Conservation (phyloP, 768 basidiomycete genomes). For the Kwoniella bestiolae region DNA sequence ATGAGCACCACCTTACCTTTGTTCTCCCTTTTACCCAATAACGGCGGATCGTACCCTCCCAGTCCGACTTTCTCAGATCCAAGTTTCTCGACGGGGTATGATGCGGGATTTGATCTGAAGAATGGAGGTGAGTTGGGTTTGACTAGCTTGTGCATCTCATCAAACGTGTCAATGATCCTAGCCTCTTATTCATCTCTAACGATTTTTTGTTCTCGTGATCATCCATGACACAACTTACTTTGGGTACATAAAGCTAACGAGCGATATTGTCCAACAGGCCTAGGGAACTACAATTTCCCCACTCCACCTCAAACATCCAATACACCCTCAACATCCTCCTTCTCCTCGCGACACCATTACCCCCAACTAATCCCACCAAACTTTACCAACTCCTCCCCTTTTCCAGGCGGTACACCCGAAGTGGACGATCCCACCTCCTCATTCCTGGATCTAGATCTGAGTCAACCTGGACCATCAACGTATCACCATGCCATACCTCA, state of each 20-base stretch:
- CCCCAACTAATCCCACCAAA: slow-evolving; percentile 18
- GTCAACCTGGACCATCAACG: slow-evolving; percentile 35
- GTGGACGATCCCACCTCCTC: slow-evolving; percentile 22
- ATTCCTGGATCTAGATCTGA: slow-evolving; percentile 26
- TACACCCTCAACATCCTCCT: slow-evolving; percentile 17
- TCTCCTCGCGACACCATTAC: slow-evolving; percentile 12
- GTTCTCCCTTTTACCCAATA: slow-evolving; percentile 24
- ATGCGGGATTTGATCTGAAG: slow-evolving; percentile 10
- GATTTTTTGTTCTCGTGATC: too few relatives aligned
- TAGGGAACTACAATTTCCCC: slow-evolving; percentile 24
- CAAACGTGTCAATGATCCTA: too few relatives aligned
- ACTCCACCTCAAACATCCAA: slow-evolving; percentile 25
- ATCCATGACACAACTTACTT: too few relatives aligned
- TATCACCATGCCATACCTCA: slow-evolving; percentile 11
- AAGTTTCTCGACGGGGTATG: slow-evolving; percentile 8
- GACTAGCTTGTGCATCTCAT: too few relatives aligned
- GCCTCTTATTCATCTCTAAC: too few relatives aligned
- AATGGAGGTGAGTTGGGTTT: slow-evolving; percentile 12
- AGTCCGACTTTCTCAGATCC: slow-evolving; percentile 24
- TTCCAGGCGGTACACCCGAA: slow-evolving; percentile 17
- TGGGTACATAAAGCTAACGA: neutral
- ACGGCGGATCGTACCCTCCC: slow-evolving; percentile 21
- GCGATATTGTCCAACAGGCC: neutral
- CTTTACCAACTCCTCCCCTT: slow-evolving; percentile 13
- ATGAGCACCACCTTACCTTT: slow-evolving; percentile 37